Evolutionary conservation across 2,329 filamentous ascomycete species (phyloP), one percentile per base, ranked within the genome.

Genomic region (Trichoderma koningii): DNA sequence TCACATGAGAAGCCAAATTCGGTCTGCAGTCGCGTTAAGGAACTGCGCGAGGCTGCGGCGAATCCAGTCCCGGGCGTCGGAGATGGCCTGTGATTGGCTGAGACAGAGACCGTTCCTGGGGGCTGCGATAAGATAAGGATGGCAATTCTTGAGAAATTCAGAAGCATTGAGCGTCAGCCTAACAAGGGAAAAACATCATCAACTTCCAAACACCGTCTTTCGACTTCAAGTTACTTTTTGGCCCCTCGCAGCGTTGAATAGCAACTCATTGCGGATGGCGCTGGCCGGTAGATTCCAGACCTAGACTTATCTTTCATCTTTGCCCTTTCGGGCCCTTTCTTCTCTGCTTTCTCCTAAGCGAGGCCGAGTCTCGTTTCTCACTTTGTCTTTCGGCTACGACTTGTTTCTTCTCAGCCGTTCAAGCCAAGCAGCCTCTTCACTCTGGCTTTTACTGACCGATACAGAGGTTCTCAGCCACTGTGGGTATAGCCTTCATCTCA

Each of bases 51-150:
- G 52, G 30, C 57, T 51, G 21, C 34, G 45, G 48, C 19, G 47
- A 57, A 38, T 9, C 34, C 7, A 50, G 44, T 41, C 44, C 45
- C 23, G 23, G 44, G 3, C 34, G 45, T 23, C 15, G 45, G 7
- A 14, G 34, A 6, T 44, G 23, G 44, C 62, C 14, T 52, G 44
- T 64, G 62, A 64, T 64, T 64, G 62, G 62, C 52, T 19, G 48
- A 14, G 42, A 23, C 3, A 10, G 12, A 38, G 7, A n/a, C n/a
- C n/a, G 1, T 30, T 21, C 52, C 42, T 26, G 51, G 44, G 23
- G 47, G 42, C 44, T 26, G 53, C 38, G 62, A 64, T 64, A 59
- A 64, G 62, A 64, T 64, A 64, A 64, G 53, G 52, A 17, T 26
- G 38, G 5, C 17, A 34, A 17, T 38, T 47, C 34, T 60, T 34